Evolutionary conservation across 345 rosid genomes (phyloP).

Genomic region (Eucalyptus sp.): DNA sequence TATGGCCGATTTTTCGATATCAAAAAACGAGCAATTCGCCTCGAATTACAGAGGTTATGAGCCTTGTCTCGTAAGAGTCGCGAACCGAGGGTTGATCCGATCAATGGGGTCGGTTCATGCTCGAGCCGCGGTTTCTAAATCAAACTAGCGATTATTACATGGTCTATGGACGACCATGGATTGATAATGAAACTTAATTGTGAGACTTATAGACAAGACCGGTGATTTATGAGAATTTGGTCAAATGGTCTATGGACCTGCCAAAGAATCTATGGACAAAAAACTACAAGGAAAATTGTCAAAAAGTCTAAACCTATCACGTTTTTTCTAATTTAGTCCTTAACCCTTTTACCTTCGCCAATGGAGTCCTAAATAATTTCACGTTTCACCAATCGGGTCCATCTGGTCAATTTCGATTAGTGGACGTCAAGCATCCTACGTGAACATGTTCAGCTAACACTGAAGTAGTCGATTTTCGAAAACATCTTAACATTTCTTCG

Average conservation of each 20-base stretch:
- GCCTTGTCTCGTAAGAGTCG: background rate
- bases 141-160: background rate
- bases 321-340: too few relatives aligned
- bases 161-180: background rate
- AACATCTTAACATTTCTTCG: too few relatives aligned
- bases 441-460: fast-evolving
- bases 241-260: background rate
- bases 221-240: background rate
- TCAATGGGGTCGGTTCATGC: background rate
- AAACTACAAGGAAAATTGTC: background rate
- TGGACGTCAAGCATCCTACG: fast-evolving
- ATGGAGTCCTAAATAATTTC: too few relatives aligned
- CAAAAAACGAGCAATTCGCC: background rate
- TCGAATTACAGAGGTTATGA: background rate
- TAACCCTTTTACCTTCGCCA: too few relatives aligned
- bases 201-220: fast-evolving
- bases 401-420: too few relatives aligned
- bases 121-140: background rate
- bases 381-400: fast-evolving
- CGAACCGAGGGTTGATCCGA: background rate
- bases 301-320: too few relatives aligned
- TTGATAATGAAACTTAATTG: background rate
- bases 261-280: background rate
- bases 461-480: too few relatives aligned
- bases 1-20: background rate